Conservation (phyloP, 2,329 filamentous ascomycete species). For the Lecanosticta acicola region DNA sequence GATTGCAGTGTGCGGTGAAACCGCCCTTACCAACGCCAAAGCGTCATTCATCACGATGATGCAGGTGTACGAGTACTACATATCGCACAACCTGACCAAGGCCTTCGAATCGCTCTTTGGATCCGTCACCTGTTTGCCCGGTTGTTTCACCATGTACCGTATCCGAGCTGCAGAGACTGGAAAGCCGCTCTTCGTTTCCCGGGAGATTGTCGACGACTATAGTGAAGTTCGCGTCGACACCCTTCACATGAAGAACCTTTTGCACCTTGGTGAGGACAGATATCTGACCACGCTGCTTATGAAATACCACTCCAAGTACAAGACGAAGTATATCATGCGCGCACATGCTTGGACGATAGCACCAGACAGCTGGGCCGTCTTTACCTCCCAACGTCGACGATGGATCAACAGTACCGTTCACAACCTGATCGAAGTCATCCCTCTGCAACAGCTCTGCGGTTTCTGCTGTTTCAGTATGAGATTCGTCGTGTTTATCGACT, state of each 20-base stretch:
- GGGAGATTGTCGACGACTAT: conserved; percentile 82
- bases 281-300: conserved; percentile 91
- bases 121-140: conserved; percentile 92
- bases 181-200: conserved; percentile 93
- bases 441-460: conserved; percentile 87
- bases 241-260: conserved; percentile 95
- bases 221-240: conserved; percentile 93
- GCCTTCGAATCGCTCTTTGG: conserved; percentile 97
- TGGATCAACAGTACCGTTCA: conserved; percentile 99
- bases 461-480: conserved; percentile 99
- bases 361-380: conserved; percentile 87
- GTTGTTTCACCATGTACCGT: conserved; percentile 99
- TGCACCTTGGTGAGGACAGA: conserved; percentile 95
- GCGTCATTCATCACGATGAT: conserved; percentile 96
- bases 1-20: conserved; percentile 94
- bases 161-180: conserved; percentile 90
- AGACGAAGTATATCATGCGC: conserved; percentile 92
- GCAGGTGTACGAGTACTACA: conserved; percentile 99
- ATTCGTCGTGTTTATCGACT: conserved; percentile 91
- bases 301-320: conserved; percentile 88
- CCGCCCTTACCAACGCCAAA: conserved; percentile 86
- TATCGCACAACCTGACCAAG: conserved; percentile 94
- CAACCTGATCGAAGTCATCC: conserved; percentile 93
- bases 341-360: conserved; percentile 97
- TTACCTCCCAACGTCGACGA: conserved; percentile 94